Base-by-base conservation (phyloP, 805 yeast species). In the Candida sanyiensis region DNA sequence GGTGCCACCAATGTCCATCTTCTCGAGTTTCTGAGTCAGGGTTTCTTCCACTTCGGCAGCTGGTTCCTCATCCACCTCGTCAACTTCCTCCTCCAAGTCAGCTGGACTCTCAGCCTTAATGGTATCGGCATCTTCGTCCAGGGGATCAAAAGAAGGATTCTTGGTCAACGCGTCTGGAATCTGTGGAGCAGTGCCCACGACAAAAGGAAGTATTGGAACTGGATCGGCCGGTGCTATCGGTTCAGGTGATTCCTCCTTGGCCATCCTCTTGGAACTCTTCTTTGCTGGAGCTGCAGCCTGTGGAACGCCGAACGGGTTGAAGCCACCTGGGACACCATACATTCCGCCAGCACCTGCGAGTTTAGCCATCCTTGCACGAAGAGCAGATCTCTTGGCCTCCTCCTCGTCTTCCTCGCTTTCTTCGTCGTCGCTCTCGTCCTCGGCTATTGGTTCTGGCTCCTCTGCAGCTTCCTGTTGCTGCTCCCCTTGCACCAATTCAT, bases 361-460 rank as follows among this genome's bases (percentile, higher is more conserved):
- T 51, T 81, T 85, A n/a, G 98, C 97, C 96, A 90, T 90, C 44
- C 97, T 75, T 47, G 84, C 96, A 16, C 94, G 80, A 38, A 90
- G 67, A 6, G 81, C 85, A 34, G 81, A 73, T 51, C 93, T 74
- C 40, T 82, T 75, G 5, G 80, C 68, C 45, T 69, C 77, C 2
- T 66, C 77, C 0, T 66, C 77, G 0, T 67, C 78, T 0, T 63
- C 76, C 0, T 65, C 73, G 2, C 62, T 72, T 4, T 67, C 78
- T 3, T 66, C 75, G 3, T 70, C 73, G 3, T 64, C 73, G 0
- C 54, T 63, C 3, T 51, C 62, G 15, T 39, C 47, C 10, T 50
- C 50, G 8, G 58, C 64, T 1, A 48, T 62, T 7, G 46, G 59
- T 4, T 49, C 63, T 7, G 44, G 59, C 2, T 39, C 53, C 2